Base-by-base conservation (phyloP, 306 rosid genomes). In the Ziziphus jujuba region DNA sequence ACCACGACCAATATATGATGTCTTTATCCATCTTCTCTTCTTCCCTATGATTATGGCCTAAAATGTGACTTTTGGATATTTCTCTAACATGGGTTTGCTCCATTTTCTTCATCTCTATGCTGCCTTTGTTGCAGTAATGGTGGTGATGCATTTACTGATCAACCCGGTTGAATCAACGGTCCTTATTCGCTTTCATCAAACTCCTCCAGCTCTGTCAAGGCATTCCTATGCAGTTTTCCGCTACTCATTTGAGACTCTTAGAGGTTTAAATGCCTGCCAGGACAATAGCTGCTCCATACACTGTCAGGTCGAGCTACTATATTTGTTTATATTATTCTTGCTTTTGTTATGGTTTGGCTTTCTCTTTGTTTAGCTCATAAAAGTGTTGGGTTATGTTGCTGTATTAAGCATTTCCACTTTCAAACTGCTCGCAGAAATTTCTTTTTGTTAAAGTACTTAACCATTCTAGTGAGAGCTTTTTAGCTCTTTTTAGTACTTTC, bases 251-350 rank as follows among this genome's bases (percentile, higher is more conserved):
- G 38, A 72, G 75, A 56, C 56, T 17, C 62, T 61, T 55, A 67
- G 82, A 67, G 92, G 89, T 51, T 75, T 82, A 59, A 78, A 77
- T 80, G 87, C 84, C n/a, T 87, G 92, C 61, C 75, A 51, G 45
- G 52, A 72, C 59, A 63, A 69, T 34, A 59, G 11, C n/a, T 87
- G 92, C 65, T 79, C 70, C 59, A 56, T 87, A 66, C 16, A 65
- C 69, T 84, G 89, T 72, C 65, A 79, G 84, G 92, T 84, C 58
- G 8, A 40, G 45, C 45, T 40, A 40, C 45, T 40, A 9, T 40
- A 40, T 10, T 8, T 9, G 12, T 38, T 45, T 28, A 21, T 44
- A 31, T 54, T 22, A 57, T 65, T 61, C 69, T 55, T 4, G 47
- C 49, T 59, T n/a, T 4, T 55, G 13, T 49, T 23, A 15, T 45